phyloP scores from a whole-genome alignment of 2,329 filamentous ascomycete species.

The Diaporthe velutina region DNA sequence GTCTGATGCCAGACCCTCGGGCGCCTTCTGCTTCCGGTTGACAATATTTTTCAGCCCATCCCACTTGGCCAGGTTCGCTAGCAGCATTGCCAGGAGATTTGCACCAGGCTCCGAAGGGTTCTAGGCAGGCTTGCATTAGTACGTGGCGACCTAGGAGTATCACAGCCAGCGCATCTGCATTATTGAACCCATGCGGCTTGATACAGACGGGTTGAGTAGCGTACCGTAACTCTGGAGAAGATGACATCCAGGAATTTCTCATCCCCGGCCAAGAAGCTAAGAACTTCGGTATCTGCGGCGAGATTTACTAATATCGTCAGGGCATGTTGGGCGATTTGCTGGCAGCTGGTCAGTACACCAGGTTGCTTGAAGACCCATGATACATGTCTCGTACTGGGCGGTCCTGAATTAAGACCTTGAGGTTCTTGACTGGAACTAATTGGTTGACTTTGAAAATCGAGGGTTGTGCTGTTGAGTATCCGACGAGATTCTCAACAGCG shows the following conservation, averaged over 20 bases:
- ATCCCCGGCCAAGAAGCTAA: conserved; percentile 80
- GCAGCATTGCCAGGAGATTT: conserved; percentile 88
- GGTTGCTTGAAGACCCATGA: neutral
- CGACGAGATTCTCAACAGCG: conserved; percentile 87
- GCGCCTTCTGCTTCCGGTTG: conserved; percentile 74
- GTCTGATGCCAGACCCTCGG: conserved; percentile 79
- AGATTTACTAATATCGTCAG: conserved; percentile 92
- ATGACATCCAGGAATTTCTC: conserved; percentile 84
- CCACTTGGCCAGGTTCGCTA: conserved; percentile 91
- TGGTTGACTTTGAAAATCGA: conserved; percentile 86
- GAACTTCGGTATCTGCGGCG: conserved; percentile 80
- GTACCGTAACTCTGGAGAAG: conserved; percentile 79
- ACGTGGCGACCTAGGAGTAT: conserved; percentile 20
- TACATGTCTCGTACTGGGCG: conserved; percentile 71
- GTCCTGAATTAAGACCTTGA: conserved; percentile 89
- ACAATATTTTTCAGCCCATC: conserved; percentile 79
- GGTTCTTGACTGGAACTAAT: conserved; percentile 83
- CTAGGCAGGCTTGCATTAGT: conserved; percentile 42
- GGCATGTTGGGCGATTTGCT: conserved; percentile 94
- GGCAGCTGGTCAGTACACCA: conserved; percentile 24
- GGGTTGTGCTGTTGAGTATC: conserved; percentile 81
- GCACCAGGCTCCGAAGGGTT: conserved; percentile 82
- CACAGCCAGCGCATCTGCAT: conserved; percentile 20
- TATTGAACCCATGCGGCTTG: neutral
- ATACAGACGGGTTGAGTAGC: conserved; percentile 47